phyloP scores from a whole-genome alignment of 768 basidiomycete genomes.

The Lepiota venenata region DNA sequence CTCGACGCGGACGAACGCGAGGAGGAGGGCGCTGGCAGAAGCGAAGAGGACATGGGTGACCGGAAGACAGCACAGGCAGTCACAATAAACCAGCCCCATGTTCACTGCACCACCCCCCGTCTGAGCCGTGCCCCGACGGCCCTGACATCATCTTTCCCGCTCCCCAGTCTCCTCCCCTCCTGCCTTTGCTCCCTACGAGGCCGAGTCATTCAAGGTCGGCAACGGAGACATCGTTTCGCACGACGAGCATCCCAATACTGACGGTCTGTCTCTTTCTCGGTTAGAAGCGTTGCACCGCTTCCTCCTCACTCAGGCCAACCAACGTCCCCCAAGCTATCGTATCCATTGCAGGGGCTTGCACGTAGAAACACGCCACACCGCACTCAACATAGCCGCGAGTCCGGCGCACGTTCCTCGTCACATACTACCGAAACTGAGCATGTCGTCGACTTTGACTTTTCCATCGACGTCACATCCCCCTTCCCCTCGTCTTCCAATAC shows the following conservation, averaged over 20 bases:
- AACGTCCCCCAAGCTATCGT: constrained; percentile 37
- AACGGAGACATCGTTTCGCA: constrained; percentile 62
- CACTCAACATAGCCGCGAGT: constrained; percentile 14
- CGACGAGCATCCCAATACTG: constrained; percentile 68
- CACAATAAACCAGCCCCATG: neutral
- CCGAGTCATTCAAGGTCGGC: constrained; percentile 49
- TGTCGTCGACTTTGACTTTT: constrained; percentile 69
- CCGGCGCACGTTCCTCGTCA: neutral
- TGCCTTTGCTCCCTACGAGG: constrained; percentile 57
- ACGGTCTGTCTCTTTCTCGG: no score
- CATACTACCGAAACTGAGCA: constrained; percentile 42
- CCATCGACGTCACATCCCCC: constrained; percentile 43
- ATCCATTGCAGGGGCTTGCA: constrained; percentile 56
- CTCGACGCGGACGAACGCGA: constrained; percentile 6
- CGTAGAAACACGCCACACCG: constrained; percentile 41
- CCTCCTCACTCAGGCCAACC: constrained; percentile 52
- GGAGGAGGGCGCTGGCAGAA: neutral
- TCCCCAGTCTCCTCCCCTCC: constrained; percentile 40
- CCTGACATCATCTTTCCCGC: constrained; percentile 9
- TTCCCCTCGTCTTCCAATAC: neutral
- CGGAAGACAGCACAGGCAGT: no score
- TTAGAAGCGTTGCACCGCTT: constrained; percentile 74
- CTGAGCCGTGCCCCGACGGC: no score
- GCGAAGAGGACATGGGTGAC: constrained; percentile 2
- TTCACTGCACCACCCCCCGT: neutral